Conservation (phyloP, 2,329 filamentous ascomycete species). For the Madurella fahalii region DNA sequence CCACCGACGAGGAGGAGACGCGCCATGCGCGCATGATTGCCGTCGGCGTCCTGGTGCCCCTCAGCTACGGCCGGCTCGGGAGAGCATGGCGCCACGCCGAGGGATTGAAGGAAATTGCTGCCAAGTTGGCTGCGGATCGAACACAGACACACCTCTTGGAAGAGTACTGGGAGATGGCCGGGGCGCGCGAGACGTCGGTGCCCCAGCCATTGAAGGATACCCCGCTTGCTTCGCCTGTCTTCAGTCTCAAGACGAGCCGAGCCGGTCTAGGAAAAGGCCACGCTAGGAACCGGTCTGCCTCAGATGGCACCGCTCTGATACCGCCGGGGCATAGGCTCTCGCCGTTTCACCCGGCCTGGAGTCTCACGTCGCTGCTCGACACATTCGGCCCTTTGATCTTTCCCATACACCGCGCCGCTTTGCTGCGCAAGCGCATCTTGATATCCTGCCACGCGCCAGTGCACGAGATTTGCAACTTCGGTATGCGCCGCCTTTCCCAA, state of each 20-base stretch:
- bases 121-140: slow-evolving; percentile 60
- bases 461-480: slow-evolving; percentile 81
- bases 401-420: slow-evolving; percentile 79
- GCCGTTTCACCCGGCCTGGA: slow-evolving; percentile 80
- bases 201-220: slow-evolving; percentile 40
- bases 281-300: slow-evolving; percentile 55
- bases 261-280: slow-evolving; percentile 41
- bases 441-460: slow-evolving; percentile 85
- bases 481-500: slow-evolving; percentile 43
- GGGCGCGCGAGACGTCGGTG: slow-evolving; percentile 39
- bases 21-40: slow-evolving; percentile 91
- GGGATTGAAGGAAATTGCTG: slow-evolving; percentile 68
- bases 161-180: slow-evolving; percentile 72
- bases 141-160: slow-evolving; percentile 63
- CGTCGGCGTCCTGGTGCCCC: slow-evolving; percentile 80
- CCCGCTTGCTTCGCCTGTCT: slow-evolving; percentile 48
- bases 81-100: slow-evolving; percentile 86
- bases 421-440: slow-evolving; percentile 82
- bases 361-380: slow-evolving; percentile 71
- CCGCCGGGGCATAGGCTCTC: slow-evolving; percentile 64
- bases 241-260: slow-evolving; percentile 42
- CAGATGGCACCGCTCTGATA: slow-evolving; percentile 57
- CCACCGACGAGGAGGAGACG: slow-evolving; percentile 69
- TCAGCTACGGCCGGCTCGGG: slow-evolving; percentile 80
- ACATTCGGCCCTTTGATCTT: slow-evolving; percentile 89